Percentiles rank a stretch among this genome's conserved stretches.
These are phyloP conservation scores for Alternaria sp. DNA, from an alignment of 2,329 filamentous ascomycete genomes.

Conservation along the genomic window DNA sequence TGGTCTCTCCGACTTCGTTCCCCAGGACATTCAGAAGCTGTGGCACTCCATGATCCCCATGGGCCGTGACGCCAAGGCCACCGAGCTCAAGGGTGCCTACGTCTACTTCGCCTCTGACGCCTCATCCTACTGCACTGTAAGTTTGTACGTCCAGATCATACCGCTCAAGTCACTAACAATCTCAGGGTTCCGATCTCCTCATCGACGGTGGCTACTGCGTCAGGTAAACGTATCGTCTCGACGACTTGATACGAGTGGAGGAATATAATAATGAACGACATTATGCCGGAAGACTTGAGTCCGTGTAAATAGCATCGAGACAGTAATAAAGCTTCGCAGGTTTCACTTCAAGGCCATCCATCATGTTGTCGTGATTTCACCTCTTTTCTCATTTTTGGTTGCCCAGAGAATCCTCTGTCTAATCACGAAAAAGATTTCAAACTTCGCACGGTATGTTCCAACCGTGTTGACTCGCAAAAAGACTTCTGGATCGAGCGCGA, in stretches of 20 bases:
- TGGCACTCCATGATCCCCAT: conserved; percentile 83
- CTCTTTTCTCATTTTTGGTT: neutral
- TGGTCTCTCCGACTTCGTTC: conserved; percentile 69
- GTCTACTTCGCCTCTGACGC: conserved; percentile 83
- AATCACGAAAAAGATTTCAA: neutral
- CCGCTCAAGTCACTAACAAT: conserved; percentile 20
- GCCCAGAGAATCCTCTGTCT: neutral
- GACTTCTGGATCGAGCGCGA: neutral
- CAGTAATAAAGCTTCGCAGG: conserved; percentile 24
- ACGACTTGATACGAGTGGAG: conserved; percentile 13
- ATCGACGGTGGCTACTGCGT: conserved; percentile 75
- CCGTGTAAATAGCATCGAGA: conserved; percentile 20
- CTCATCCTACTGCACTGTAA: conserved; percentile 77
- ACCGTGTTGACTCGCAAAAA: neutral
- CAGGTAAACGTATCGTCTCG: conserved; percentile 39
- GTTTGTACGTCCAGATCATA: conserved; percentile 2
- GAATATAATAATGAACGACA: conserved; percentile 16
- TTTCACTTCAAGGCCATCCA: neutral
- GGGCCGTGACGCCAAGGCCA: conserved; percentile 74
- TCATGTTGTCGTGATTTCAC: neutral
- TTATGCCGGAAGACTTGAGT: conserved; percentile 19
- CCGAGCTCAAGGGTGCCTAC: conserved; percentile 83
- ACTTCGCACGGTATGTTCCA: neutral
- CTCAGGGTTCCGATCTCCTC: conserved; percentile 66
- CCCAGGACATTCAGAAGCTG: conserved; percentile 70